Evolutionary conservation across 345 rosid species (phyloP).

Genomic region (Eucalyptus virginea): DNA sequence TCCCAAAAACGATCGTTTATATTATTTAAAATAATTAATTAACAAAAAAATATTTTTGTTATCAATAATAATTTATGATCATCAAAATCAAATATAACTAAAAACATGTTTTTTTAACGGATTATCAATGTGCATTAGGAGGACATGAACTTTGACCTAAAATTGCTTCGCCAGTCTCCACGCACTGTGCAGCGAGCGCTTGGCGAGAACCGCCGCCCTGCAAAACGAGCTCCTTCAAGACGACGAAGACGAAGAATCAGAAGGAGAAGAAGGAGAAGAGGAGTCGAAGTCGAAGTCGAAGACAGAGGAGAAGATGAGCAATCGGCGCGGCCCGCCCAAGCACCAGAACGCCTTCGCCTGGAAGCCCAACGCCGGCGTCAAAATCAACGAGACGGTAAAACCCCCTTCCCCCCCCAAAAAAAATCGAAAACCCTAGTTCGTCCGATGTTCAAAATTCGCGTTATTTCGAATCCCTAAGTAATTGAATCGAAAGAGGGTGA

Average conservation of each 20-base stretch:
- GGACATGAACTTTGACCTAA: background rate
- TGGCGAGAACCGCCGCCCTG: background rate
- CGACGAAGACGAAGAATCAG: background rate
- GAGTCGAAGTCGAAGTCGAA: background rate
- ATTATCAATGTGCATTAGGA: background rate
- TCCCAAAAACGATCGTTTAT: too few species aligned
- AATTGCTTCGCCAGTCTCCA: background rate
- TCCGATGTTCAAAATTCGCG: background rate
- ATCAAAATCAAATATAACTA: too few species aligned
- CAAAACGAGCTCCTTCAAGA: background rate
- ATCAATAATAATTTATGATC: too few species aligned
- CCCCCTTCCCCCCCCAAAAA: background rate
- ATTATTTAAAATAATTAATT: too few species aligned
- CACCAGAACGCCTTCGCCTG: conserved; percentile 77
- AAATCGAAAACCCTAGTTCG: background rate
- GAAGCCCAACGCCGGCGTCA: conserved; percentile 84
- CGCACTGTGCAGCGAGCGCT: background rate
- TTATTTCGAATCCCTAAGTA: background rate
- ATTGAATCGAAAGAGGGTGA: background rate
- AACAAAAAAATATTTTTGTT: too few species aligned
- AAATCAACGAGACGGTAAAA: conserved; percentile 75
- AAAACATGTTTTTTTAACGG: too few species aligned
- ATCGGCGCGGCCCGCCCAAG: conserved; percentile 69
- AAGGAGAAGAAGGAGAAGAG: background rate
- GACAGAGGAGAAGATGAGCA: conserved; percentile 29